Conservation (phyloP, 208 protist species). For the Strigomonas galati region DNA sequence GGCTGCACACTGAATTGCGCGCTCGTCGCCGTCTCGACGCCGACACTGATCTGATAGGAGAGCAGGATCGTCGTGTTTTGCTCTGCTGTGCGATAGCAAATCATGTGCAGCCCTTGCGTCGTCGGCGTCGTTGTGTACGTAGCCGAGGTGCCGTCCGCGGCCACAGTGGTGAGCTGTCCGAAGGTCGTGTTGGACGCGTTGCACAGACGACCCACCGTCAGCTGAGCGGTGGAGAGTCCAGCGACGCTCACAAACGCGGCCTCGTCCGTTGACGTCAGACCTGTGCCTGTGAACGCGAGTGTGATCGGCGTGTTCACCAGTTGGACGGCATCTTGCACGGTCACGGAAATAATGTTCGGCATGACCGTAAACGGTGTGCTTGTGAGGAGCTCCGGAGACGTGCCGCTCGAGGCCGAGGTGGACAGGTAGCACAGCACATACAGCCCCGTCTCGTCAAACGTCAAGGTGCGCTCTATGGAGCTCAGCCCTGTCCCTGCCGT, state of each 20-base stretch:
- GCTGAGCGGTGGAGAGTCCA: constrained; percentile 1
- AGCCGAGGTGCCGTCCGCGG: constrained; percentile 37
- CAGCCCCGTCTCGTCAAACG: constrained; percentile 34
- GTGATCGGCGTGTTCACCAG: constrained; percentile 42
- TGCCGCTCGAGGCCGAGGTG: constrained; percentile 13
- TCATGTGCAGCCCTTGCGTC: constrained; percentile 42
- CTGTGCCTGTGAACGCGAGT: constrained; percentile 52
- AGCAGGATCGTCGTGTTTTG: constrained; percentile 28
- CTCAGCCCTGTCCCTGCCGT: constrained; percentile 21
- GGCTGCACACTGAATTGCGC: constrained; percentile 56
- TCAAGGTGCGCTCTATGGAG: constrained; percentile 31
- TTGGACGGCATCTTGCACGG: constrained; percentile 31
- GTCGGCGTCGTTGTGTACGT: constrained; percentile 48
- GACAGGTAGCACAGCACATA: constrained; percentile 81
- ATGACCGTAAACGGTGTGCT: constrained; percentile 49
- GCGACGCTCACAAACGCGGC: constrained; percentile 49
- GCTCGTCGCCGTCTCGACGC: constrained; percentile 31
- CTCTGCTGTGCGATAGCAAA: constrained; percentile 47
- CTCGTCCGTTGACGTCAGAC: constrained; percentile 34
- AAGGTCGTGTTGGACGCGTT: constrained; percentile 22
- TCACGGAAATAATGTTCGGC: constrained; percentile 41
- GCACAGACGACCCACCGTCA: constrained; percentile 35
- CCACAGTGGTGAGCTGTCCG: constrained; percentile 29
- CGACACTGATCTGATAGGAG: constrained; percentile 28
- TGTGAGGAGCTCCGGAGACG: constrained; percentile 35